Evolutionary conservation across 2,329 filamentous ascomycete genomes (phyloP).

Genomic region (Mycogone perniciosa): DNA sequence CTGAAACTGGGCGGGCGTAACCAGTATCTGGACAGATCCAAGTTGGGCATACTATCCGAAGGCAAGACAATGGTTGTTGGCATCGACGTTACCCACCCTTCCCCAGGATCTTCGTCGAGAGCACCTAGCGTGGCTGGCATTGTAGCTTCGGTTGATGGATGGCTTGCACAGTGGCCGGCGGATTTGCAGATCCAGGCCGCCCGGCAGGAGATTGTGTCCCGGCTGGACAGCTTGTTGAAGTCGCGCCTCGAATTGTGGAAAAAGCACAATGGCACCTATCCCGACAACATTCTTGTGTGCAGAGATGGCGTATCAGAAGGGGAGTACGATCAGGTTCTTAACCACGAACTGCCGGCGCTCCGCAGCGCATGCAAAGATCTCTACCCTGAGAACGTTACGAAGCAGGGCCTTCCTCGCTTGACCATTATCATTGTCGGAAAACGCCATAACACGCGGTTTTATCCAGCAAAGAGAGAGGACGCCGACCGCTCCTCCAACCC

Average conservation of each 20-base stretch:
- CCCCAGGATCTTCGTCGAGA: constrained; percentile 49
- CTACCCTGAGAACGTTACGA: constrained; percentile 45
- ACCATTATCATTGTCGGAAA: constrained; percentile 69
- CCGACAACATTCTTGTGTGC: constrained; percentile 65
- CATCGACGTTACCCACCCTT: constrained; percentile 69
- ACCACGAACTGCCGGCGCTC: constrained; percentile 51
- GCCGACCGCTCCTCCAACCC: constrained; percentile 51
- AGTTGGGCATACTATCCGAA: constrained; percentile 48
- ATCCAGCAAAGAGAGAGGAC: constrained; percentile 44
- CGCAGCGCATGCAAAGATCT: constrained; percentile 48
- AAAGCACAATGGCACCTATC: constrained; percentile 34
- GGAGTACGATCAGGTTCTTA: constrained; percentile 56
- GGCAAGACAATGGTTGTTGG: constrained; percentile 64
- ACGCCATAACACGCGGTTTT: constrained; percentile 71
- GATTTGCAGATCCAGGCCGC: constrained; percentile 53
- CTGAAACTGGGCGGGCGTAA: constrained; percentile 55
- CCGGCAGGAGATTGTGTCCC: constrained; percentile 56
- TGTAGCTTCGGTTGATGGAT: constrained; percentile 57
- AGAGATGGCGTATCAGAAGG: constrained; percentile 72
- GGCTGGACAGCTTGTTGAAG: constrained; percentile 52
- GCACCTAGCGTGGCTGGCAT: constrained; percentile 65
- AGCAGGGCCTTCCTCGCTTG: constrained; percentile 47
- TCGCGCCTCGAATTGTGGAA: constrained; percentile 55
- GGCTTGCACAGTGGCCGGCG: constrained; percentile 62
- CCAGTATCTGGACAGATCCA: constrained; percentile 41